phyloP scores from a whole-genome alignment of 2,329 filamentous ascomycete genomes.

The Trichoderma sp. region DNA sequence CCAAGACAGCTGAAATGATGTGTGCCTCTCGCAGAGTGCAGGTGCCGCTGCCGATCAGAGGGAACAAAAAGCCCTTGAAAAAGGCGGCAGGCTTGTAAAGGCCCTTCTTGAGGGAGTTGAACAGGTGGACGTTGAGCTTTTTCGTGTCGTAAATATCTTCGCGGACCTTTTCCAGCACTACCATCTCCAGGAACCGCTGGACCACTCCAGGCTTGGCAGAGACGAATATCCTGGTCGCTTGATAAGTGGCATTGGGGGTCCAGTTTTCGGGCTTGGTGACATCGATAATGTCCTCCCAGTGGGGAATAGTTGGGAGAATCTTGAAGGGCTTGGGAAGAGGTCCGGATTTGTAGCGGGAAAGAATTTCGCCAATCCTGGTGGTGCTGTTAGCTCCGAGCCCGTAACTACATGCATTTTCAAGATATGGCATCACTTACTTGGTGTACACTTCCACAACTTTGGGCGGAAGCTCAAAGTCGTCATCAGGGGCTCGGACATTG shows the following conservation, averaged over 20 bases:
- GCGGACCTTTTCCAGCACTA: constrained; percentile 86
- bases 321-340: constrained; percentile 98
- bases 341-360: constrained; percentile 94
- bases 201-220: constrained; percentile 78
- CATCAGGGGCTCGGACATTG: constrained; percentile 62
- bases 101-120: constrained; percentile 87
- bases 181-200: constrained; percentile 81
- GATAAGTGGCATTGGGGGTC: constrained; percentile 79
- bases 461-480: constrained; percentile 81
- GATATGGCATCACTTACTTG: constrained; percentile 56
- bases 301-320: constrained; percentile 84
- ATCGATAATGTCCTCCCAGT: constrained; percentile 86
- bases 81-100: constrained; percentile 94
- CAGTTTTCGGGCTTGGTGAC: constrained; percentile 76
- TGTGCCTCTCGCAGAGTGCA: constrained; percentile 91
- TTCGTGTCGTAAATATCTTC: constrained; percentile 93
- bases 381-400: constrained; percentile 21
- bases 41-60: constrained; percentile 79
- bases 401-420: not conserved
- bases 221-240: constrained; percentile 89
- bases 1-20: constrained; percentile 84
- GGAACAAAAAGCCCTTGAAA: constrained; percentile 96
- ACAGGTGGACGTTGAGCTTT: constrained; percentile 93
- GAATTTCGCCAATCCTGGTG: constrained; percentile 77
- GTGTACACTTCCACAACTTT: constrained; percentile 95